Evolutionary conservation across 2,329 filamentous ascomycete species (phyloP), one percentile per base, ranked within the genome.

Genomic region (Cercospora sp.): DNA sequence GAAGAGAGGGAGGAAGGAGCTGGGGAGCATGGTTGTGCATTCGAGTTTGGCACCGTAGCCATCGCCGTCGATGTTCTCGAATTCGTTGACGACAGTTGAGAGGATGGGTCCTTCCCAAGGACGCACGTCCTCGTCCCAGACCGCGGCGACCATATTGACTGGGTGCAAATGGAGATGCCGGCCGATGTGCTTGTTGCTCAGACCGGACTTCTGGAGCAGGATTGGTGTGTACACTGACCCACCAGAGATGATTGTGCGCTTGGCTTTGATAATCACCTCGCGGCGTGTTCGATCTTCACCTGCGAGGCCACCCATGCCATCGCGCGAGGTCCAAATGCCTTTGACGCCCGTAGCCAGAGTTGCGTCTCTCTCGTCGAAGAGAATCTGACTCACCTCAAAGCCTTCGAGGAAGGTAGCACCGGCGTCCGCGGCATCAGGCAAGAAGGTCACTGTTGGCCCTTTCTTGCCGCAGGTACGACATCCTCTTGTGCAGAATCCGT

Each of bases 11-110:
- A 93, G 81, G 73, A 87, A 85, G 2, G 88, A 77, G 18, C 88
- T 87, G 0, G 93, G 92, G 75, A 93, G 75, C 90, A 95, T 94
- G 74, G 86, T 87, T 1, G 87, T 87, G 9, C 89, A 84, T 82
- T 97, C 93, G 30, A 97, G 83, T 78, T 96, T 96, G 60, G 86
- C 85, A 45, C 94, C 94, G 74, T 97, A 92, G 66, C 93, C 92
- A 51, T 89, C 84, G 5, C 87, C 87, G 77, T 97, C 93, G 0
- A 94, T 83, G 73, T 97, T 90, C 71, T 96, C 91, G 73, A 94
- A 92, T 64, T 91, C 88, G 53, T 85, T 87, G 70, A 92, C 90
- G 18, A 94, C 89, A 3, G 88, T 87, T 0, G 94, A 97, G 67
- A 97, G 87, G 73, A 94, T 94, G 1, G 89, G 86, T 16, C 93